Conservation (phyloP, 257 asterid genomes). For the Solanum etuberosum region DNA sequence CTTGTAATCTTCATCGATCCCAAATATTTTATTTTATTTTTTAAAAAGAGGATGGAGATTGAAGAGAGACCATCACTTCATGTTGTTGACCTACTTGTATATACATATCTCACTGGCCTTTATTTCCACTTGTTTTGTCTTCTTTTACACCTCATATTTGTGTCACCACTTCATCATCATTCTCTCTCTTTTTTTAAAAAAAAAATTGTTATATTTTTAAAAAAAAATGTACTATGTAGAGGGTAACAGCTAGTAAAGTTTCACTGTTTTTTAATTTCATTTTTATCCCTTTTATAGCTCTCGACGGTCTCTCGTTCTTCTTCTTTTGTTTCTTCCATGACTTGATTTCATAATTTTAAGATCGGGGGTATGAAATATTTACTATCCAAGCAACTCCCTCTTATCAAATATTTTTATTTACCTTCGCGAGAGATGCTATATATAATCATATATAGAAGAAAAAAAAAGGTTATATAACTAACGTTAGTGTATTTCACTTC, state of each 20-base stretch:
- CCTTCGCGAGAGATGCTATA: not conserved
- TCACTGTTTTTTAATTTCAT: no score
- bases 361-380: not conserved
- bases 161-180: conserved; percentile 14
- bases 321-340: not conserved
- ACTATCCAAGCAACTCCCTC: no score
- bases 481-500: no score
- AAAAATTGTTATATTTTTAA: not conserved
- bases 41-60: not conserved
- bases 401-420: no score
- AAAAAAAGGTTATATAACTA: no score
- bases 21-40: not conserved
- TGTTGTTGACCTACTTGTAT: not conserved
- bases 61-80: conserved; percentile 13
- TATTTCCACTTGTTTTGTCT: conserved; percentile 25
- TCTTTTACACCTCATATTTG: conserved; percentile 25
- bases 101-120: not conserved
- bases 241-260: not conserved
- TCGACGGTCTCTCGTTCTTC: no score
- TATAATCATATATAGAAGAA: no score
- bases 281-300: no score
- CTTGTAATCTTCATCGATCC: not conserved
- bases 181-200: not conserved
- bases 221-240: not conserved
- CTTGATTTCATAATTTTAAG: not conserved